Evolutionary conservation across 2,329 filamentous ascomycete species (phyloP).

Genomic region (Calonectria pauciramosa): DNA sequence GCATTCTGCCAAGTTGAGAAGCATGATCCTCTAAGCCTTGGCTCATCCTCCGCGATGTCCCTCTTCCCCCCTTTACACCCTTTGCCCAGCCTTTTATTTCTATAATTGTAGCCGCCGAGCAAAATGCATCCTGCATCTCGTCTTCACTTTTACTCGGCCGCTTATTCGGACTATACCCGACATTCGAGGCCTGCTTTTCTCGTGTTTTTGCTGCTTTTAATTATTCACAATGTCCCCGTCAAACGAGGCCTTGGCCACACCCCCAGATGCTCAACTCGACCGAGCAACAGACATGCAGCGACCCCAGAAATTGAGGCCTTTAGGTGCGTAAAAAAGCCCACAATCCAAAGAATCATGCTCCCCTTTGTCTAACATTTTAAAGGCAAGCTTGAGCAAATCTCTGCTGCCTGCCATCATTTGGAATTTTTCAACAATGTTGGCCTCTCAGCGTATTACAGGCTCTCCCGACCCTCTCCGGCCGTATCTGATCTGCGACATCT

Average conservation of each 20-base stretch:
- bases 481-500: conserved; percentile 42
- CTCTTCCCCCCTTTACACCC: not conserved
- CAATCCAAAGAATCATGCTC: too few relatives aligned
- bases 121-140: not conserved
- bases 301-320: not conserved
- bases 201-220: not conserved
- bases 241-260: not conserved
- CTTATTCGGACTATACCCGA: not conserved
- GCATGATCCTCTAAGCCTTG: not conserved
- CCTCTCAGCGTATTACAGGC: conserved; percentile 53
- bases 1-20: not conserved
- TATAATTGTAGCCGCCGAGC: not conserved
- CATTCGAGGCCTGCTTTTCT: not conserved
- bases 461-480: conserved; percentile 45
- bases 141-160: not conserved
- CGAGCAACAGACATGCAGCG: not conserved
- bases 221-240: not conserved
- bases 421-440: conserved; percentile 60
- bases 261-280: not conserved
- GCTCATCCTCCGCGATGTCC: not conserved
- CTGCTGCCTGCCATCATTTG: conserved; percentile 57
- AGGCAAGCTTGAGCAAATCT: conserved; percentile 60
- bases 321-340: not conserved
- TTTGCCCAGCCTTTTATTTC: not conserved
- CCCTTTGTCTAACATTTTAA: not conserved